Evolutionary conservation across 176 grass and related monocot genomes (phyloP).

Genomic region (Thalia dealbata): DNA sequence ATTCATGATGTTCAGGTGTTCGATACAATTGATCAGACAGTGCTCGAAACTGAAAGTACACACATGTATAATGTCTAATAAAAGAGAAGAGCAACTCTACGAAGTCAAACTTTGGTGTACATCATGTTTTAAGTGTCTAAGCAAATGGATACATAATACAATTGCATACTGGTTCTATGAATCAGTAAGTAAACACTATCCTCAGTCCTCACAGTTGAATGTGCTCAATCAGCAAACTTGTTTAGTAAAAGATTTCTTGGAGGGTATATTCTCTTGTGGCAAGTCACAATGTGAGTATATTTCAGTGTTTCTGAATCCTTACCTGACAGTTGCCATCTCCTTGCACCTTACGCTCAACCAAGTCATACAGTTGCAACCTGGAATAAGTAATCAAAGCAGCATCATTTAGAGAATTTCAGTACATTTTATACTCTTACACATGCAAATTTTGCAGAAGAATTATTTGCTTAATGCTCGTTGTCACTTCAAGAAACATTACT

Average conservation of each 20-base stretch:
- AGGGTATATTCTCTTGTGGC: not conserved
- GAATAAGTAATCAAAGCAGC: conserved; percentile 5
- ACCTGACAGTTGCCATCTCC: conserved; percentile 99
- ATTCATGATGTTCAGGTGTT: conserved; percentile 77
- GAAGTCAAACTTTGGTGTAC: not conserved
- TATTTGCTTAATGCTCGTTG: not conserved
- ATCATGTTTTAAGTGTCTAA: too few species aligned
- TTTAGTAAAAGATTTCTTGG: too few species aligned
- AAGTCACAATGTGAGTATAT: not conserved
- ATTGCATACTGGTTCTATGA: not conserved
- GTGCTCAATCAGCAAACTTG: not conserved
- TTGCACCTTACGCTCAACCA: conserved; percentile 77
- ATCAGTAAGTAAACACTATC: not conserved
- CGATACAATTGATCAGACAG: conserved; percentile 93
- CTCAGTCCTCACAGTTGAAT: not conserved
- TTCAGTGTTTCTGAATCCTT: conserved; percentile 1
- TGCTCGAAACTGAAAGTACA: conserved; percentile 60
- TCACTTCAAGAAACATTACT: too few species aligned
- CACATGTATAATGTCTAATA: not conserved
- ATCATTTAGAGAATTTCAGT: not conserved
- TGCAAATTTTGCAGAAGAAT: not conserved
- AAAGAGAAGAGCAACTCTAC: not conserved
- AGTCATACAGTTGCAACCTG: conserved; percentile 82
- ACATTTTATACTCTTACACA: not conserved
- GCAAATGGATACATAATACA: too few species aligned